Percentiles rank a stretch among this genome's conserved stretches.
Evolutionary conservation across 331 rosid species (phyloP).

Genomic region (Cydonia oblonga): DNA sequence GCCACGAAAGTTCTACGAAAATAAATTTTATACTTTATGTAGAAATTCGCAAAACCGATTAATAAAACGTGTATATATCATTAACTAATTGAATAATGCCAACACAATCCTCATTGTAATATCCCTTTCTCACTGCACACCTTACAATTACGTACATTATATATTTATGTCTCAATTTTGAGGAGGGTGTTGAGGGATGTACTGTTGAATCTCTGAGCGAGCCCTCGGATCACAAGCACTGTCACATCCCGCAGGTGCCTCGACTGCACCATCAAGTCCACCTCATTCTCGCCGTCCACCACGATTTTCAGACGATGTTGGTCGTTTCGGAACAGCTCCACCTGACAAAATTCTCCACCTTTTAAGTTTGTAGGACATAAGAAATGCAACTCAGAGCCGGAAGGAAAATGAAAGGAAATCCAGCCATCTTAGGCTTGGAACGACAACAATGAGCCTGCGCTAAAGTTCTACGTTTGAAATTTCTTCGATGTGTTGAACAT

Average conservation of each 20-base stretch:
- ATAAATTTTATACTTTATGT: too few species aligned
- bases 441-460: background rate
- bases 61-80: too few species aligned
- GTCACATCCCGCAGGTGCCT: conserved; percentile 84
- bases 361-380: background rate
- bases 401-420: background rate
- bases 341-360: conserved; percentile 36
- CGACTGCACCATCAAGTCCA: conserved; percentile 82
- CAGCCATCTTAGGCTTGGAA: background rate
- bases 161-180: conserved; percentile 60
- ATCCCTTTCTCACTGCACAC: background rate
- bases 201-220: conserved; percentile 93
- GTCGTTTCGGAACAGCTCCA: conserved; percentile 81
- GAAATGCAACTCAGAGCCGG: background rate
- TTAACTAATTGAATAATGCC: too few species aligned
- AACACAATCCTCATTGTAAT: too few species aligned
- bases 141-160: background rate
- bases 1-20: too few species aligned
- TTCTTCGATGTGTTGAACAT: background rate
- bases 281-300: conserved; percentile 83
- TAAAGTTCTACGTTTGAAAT: background rate
- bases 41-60: too few species aligned
- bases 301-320: conserved; percentile 86
- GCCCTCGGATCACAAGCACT: conserved; percentile 86
- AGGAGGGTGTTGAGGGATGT: conserved; percentile 97